Base-by-base conservation (phyloP, 768 basidiomycete species). In the Strobilomyces confusus region DNA sequence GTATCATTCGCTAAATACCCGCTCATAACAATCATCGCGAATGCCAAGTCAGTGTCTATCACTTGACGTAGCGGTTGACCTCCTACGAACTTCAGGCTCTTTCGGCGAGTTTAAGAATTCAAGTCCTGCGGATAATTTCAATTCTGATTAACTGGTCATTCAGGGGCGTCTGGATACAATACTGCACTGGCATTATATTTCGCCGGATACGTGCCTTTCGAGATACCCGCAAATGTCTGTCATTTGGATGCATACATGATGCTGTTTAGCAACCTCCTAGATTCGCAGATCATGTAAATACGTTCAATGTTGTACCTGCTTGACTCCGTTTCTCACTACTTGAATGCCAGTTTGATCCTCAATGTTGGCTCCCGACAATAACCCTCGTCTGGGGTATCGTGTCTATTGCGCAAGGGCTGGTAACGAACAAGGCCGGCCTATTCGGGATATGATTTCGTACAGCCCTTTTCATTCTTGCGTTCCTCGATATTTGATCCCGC, bases 171-270 rank as follows among this genome's bases (percentile, higher is more conserved):
- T 0, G 77, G 73, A 46, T 84, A 83, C 63, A 84, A 83, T 58
- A 81, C 79, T 0, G 71, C 79, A 2, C 65, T 86, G 17, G 80
- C 81, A 0, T 58, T 85, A 3, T 85, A 82, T 63, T 86, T 84
- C 52, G 70, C 83, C 4, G 78, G 80, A 45, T 85, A 84, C 58
- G 73, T 82, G 15, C 54, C 76, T n/a, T 84, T 83, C 45, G 82
- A 83, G 62, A 72, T 84, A 42, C 83, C 82, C 14, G 71, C 80
- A 19, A 83, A 82, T 62, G 80, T 83, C 23, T 23, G 65, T 64
- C 13, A 11, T 25, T 32, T 2, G 5, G 22, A 25, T 32, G 17
- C 26, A 13, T 25, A 12, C 23, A 33, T 29, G 4, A 20, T 42
- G 32, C 17, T 8, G 25, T 23, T 40, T 17, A 23, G n/a, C 54